phyloP scores from a whole-genome alignment of 2,329 filamentous ascomycete species.

The Daldinia sp. region DNA sequence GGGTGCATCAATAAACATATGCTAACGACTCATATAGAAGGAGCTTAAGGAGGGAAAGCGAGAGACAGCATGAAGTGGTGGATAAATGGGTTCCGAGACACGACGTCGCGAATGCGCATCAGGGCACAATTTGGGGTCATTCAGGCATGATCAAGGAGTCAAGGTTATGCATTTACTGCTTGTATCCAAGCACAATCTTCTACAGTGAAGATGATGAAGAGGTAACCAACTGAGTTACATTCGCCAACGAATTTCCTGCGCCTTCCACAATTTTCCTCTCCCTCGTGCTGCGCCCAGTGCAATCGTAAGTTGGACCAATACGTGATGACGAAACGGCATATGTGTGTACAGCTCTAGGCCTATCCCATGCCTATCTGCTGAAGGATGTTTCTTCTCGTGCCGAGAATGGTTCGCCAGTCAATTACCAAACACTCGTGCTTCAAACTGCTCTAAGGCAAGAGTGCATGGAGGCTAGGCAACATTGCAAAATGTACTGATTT shows the following conservation, averaged over 20 bases:
- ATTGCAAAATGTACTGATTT: slow-evolving; percentile 44
- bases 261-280: slow-evolving; percentile 2
- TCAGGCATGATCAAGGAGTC: slow-evolving; percentile 48
- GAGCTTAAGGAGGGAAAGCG: slow-evolving; percentile 97
- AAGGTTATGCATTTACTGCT: slow-evolving; percentile 48
- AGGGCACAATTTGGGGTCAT: slow-evolving; percentile 44
- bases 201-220: slow-evolving; percentile 46
- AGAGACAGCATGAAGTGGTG: slow-evolving; percentile 71
- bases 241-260: slow-evolving; percentile 33
- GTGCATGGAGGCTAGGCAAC: slow-evolving; percentile 72
- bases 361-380: slow-evolving; percentile 54
- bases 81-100: slow-evolving; percentile 39
- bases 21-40: slow-evolving; percentile 65
- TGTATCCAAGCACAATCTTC: slow-evolving; percentile 44
- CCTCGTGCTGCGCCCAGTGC: not conserved
- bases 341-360: slow-evolving; percentile 61
- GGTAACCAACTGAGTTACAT: slow-evolving; percentile 45
- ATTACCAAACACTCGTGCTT: slow-evolving; percentile 74
- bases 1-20: not conserved
- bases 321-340: slow-evolving; percentile 50
- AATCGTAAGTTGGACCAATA: slow-evolving; percentile 8
- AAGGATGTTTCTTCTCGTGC: slow-evolving; percentile 60
- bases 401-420: slow-evolving; percentile 55
- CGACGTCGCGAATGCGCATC: slow-evolving; percentile 44
- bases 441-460: slow-evolving; percentile 47